A percentile compares a stretch with the other conserved stretches of the same genome.
These are phyloP conservation scores for Acer yangbiense DNA, from an alignment of 345 rosid species.

Conservation along the genomic window DNA sequence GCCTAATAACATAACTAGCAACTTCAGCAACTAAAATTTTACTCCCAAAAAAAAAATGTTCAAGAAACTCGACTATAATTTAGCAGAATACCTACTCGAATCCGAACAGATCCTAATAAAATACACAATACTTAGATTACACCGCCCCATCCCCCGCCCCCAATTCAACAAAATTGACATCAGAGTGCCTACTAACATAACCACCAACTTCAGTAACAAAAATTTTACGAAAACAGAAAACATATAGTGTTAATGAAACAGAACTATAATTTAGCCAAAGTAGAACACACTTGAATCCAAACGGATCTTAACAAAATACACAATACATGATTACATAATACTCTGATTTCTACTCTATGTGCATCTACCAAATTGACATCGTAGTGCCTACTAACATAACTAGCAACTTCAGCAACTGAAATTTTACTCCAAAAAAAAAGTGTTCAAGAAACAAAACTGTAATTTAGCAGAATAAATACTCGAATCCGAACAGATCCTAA, in stretches of 20 bases:
- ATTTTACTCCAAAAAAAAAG: not conserved
- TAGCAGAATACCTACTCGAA: not conserved
- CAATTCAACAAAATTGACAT: conserved; percentile 68
- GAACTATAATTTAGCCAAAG: not conserved
- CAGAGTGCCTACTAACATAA: conserved; percentile 72
- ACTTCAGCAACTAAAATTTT: no score
- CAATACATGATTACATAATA: not conserved
- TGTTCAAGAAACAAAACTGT: not conserved
- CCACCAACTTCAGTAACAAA: conserved; percentile 7
- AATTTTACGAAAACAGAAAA: not conserved
- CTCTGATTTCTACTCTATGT: not conserved
- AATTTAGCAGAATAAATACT: not conserved
- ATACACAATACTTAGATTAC: no score
- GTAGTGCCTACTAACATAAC: no score
- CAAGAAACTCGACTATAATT: no score
- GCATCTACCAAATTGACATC: not conserved
- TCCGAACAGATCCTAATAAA: not conserved
- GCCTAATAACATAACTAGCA: no score
- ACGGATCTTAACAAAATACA: not conserved
- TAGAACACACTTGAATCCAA: not conserved
- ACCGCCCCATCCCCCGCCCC: conserved; percentile 39
- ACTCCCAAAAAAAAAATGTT: not conserved
- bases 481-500: not conserved
- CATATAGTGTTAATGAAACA: not conserved
- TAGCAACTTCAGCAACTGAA: no score